phyloP scores from a whole-genome alignment of 2,329 filamentous ascomycete genomes.

The Colletotrichum magnum region DNA sequence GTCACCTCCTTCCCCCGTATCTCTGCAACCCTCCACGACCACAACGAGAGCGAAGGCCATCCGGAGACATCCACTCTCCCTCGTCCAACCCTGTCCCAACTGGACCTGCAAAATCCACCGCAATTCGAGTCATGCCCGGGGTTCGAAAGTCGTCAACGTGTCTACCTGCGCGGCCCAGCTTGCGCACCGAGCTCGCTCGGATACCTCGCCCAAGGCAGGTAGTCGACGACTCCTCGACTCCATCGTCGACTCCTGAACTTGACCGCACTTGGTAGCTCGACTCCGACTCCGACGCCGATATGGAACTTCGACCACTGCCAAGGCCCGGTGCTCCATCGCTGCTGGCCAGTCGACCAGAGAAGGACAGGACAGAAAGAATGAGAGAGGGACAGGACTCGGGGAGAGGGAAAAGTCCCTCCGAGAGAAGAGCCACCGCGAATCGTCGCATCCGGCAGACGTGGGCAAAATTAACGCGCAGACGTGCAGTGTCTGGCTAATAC shows the following conservation, averaged over 20 bases:
- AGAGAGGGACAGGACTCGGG: background rate
- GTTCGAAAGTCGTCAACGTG: background rate
- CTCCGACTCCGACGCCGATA: too few species aligned
- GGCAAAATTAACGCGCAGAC: constrained; percentile 5
- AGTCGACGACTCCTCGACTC: too few species aligned
- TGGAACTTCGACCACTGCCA: constrained; percentile 18
- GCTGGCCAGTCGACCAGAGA: constrained; percentile 3
- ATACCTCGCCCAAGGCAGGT: too few species aligned
- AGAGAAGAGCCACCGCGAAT: constrained; percentile 1
- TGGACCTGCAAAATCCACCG: background rate
- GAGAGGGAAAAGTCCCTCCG: background rate
- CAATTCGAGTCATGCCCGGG: constrained; percentile 24
- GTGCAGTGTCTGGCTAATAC: constrained; percentile 7
- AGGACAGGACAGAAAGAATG: background rate
- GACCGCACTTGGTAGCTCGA: background rate
- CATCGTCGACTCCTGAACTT: too few species aligned
- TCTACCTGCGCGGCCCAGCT: background rate
- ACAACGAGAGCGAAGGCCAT: background rate
- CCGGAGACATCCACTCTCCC: too few species aligned
- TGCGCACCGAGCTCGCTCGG: too few species aligned
- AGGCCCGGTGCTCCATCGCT: constrained; percentile 13
- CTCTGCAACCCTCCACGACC: background rate
- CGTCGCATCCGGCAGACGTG: background rate
- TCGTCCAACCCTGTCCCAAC: too few species aligned
- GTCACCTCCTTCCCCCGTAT: background rate